These are phyloP conservation scores for Fraxinus xanthoxyloides DNA, from an alignment of 305 asterid species.

Conservation along the genomic window DNA sequence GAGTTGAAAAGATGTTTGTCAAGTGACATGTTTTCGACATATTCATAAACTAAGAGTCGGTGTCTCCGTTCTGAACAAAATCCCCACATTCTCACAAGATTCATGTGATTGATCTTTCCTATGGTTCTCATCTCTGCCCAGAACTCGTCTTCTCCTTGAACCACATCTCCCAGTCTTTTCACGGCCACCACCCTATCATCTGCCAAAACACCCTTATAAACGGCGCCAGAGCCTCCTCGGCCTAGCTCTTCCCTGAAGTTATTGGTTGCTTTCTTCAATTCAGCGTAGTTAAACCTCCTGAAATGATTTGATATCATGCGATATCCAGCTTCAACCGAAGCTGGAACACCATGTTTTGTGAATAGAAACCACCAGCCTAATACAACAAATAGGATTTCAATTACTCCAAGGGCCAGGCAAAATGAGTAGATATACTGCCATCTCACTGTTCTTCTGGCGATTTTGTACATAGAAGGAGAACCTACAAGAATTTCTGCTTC, in stretches of 20 bases:
- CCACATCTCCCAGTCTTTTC: constrained; percentile 29
- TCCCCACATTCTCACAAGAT: constrained; percentile 43
- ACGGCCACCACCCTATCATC: constrained; percentile 30
- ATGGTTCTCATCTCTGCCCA: constrained; percentile 33
- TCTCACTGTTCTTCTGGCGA: too few relatives aligned
- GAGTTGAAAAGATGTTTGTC: constrained; percentile 27
- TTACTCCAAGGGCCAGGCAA: constrained; percentile 13
- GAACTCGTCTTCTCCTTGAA: constrained; percentile 31
- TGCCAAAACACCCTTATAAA: constrained; percentile 31
- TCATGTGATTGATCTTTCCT: constrained; percentile 36
- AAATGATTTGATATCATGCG: constrained; percentile 31
- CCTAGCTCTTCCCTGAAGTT: constrained; percentile 37
- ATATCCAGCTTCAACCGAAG: constrained; percentile 26
- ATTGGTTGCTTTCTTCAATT: constrained; percentile 30
- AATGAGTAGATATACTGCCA: not conserved
- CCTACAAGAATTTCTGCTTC: too few relatives aligned
- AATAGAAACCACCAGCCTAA: constrained; percentile 33
- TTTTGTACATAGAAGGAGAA: too few relatives aligned
- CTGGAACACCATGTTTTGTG: constrained; percentile 23
- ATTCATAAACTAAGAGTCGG: constrained; percentile 32
- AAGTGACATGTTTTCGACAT: constrained; percentile 25
- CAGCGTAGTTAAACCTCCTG: constrained; percentile 30
- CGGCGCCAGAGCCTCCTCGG: constrained; percentile 37
- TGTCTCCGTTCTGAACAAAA: constrained; percentile 32
- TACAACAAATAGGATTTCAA: constrained; percentile 20